Evolutionary conservation across 176 grass and related monocot genomes (phyloP), one percentile per base, ranked within the genome.

Genomic region (Hordeum marinum): DNA sequence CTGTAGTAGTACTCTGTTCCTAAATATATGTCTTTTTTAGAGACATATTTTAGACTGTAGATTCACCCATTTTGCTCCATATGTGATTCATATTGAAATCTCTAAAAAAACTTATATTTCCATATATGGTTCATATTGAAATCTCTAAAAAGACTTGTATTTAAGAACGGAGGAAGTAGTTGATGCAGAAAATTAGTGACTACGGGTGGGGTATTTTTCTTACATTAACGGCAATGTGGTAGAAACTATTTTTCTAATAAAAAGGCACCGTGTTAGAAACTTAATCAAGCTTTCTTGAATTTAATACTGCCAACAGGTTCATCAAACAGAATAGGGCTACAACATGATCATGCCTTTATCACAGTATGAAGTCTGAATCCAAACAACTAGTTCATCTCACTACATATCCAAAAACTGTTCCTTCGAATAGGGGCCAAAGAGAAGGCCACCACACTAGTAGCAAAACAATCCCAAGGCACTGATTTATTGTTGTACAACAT

Each of bases 401-500:
- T 18, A 7, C 48, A 18, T 52, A 52, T 52, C 18, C 48, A 52
- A 52, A 52, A 18, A 18, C 48, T 50, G 46, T 17, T 50, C 50
- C 41, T 77, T 82, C 27, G 23, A 80, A 62, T 17, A 13, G 17
- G 37, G 54, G 2, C 31, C 48, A 27, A 45, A 78, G 66, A 48
- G 27, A 15, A 65, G 42, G 43, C 18, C 34, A 65, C 57, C 65
- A 29, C 29, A 14, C 43, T 78, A 75, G 72, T 77, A 74, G 72
- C 79, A 83, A 80, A 83, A 74, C 70, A 87, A 80, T 63, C 73
- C 70, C 52, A 18, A n/a, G 31, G 76, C 76, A 87, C 14, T 63
- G 20, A 20, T 70, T 90, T 87, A 87, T 87, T 90, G 52, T 36
- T 45, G 25, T 75, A 80, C 76, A 80, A 63, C 61, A 83, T 76